These are phyloP conservation scores for Crithidia bombi DNA, from an alignment of 208 protist genomes.

Conservation along the genomic window DNA sequence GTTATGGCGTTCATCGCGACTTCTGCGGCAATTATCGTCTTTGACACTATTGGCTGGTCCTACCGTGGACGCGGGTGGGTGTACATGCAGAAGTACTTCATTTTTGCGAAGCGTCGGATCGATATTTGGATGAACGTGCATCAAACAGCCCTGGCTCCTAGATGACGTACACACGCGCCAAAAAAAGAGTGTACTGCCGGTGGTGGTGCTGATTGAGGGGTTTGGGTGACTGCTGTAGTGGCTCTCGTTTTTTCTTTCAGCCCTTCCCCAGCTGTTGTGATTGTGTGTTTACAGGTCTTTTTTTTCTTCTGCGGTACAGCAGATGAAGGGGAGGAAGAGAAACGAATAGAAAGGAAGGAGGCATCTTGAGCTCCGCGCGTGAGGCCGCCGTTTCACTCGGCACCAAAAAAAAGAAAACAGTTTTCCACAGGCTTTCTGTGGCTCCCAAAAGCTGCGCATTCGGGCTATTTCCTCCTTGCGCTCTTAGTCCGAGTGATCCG, in stretches of 20 bases:
- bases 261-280: no score
- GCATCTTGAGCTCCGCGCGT: no score
- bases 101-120: constrained; percentile 68
- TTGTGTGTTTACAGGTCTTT: no score
- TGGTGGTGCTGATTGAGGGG: neutral
- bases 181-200: neutral
- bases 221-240: neutral
- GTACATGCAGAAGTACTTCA: constrained; percentile 83
- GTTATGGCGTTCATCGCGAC: constrained; percentile 57
- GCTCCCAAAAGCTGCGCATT: no score
- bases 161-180: neutral
- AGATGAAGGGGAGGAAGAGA: no score
- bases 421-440: no score
- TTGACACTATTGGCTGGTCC: constrained; percentile 49
- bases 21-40: constrained; percentile 35
- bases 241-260: neutral
- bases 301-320: no score
- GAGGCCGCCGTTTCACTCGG: no score
- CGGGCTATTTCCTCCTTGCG: constrained; percentile 1
- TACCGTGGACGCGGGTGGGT: constrained; percentile 69
- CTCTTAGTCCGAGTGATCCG: no score
- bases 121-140: constrained; percentile 70
- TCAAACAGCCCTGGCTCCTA: constrained; percentile 45
- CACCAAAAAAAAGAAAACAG: no score
- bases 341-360: no score